Base-by-base conservation (phyloP, 768 basidiomycete species). In the Boletus fagicola region DNA sequence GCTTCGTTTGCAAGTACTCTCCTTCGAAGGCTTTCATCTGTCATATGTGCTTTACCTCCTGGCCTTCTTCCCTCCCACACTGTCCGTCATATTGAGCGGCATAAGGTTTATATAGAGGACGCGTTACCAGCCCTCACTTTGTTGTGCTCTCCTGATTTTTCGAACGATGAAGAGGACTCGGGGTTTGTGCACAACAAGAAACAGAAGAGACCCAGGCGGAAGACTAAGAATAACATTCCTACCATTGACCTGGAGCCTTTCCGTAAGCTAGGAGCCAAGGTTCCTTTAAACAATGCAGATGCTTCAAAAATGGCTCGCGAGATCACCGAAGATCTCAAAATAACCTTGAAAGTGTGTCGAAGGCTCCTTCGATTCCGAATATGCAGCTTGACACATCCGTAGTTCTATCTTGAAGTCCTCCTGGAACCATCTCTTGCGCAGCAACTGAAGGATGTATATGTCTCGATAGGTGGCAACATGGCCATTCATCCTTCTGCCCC, bases 221-320 rank as follows among this genome's bases (percentile, higher is more conserved):
- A 57, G 56, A 52, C 38, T 43, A 51, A 63, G 53, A 53, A 56
- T 47, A 48, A 48, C 22, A 16, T 33, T 39, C 42, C 57, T 4
- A 20, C 56, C 9, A 43, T 75, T 12, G 67, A 80, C 39, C 28
- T 40, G 11, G 54, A 62, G 7, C 67, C 65, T 0, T 76, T 80
- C 46, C 62, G 61, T 5, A 68, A 56, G 30, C 62, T 78, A 20
- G 67, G 67, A 1, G 28, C 57, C 2, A 46, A 42, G 12, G 62
- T 72, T 2, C 78, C 79, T 6, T 36, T 35, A 9, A 65, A 57
- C 9, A 38, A 43, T 1, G 56, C 42, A 11, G 74, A 72, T 13
- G 68, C 67, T 0, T 31, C 44, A 2, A 26, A 44, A 5, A 49
- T 64, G 13, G 58, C 64, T 0, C 10, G 15, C 3, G 38, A 64